Base-by-base conservation (phyloP, 2,329 filamentous ascomycete species). In the Cephalotrichum gorgonifer region DNA sequence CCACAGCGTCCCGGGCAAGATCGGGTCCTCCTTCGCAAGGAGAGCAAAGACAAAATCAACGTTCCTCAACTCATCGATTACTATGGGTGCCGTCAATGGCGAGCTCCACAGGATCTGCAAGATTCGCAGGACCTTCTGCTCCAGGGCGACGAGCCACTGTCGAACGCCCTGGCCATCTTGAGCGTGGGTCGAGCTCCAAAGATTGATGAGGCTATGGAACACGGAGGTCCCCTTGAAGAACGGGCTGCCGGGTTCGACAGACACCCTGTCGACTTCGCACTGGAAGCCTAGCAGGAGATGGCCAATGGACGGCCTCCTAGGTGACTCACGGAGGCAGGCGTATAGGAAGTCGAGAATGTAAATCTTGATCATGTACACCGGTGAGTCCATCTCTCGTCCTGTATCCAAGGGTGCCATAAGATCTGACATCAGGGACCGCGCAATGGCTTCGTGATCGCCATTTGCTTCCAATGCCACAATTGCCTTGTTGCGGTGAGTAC, bases 231-330 rank as follows among this genome's bases (percentile, higher is more conserved):
- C 78, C 15, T 78, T 72, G 12, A 82, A 78, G 63, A 95, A 94
- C 2, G 85, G 67, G 44, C 88, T 78, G 26, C 81, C 77, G 1
- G 80, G 68, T 46, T 85, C 75, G 28, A 93, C 70, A 23, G 80
- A 80, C 2, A 97, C 71, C 9, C 76, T 76, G 53, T 81, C 83
- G 31, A 84, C 78, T 41, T 81, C 79, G 58, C 88, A 94, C 50
- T 78, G 78, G 63, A 98, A 96, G 0, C 93, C 93, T 5, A 98
- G 79, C 2, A 98, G 72, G 43, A 95, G 74, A 63, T 98, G 94
- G 1, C 91, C 93, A 55, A 98, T 83, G 2, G 85, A 94, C 4
- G 93, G 90, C 56, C 83, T 79, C 56, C 85, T 78, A 1, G 86
- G 83, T 25, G 83, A 85, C 30, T 85, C 81, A 48, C 78, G 76